These are phyloP conservation scores for Cryptococcus sp. DNA, from an alignment of 1,284 basidiomycete genomes.

Conservation along the genomic window DNA sequence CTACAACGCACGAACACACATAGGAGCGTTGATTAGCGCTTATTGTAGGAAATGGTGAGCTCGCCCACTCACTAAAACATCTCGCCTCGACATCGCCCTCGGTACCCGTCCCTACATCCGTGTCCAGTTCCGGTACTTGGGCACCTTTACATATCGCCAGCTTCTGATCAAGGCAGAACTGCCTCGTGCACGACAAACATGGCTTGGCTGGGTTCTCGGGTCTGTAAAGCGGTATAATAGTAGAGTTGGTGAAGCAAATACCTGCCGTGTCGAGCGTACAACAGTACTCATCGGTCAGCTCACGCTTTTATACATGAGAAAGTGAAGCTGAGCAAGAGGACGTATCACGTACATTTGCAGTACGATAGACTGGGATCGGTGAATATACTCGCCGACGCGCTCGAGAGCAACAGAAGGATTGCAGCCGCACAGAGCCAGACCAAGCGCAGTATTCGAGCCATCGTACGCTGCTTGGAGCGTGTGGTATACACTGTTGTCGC, in stretches of 20 bases:
- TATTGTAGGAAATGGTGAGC: too few relatives aligned
- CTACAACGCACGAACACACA: constrained; percentile 48
- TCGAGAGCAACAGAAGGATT: constrained; percentile 10
- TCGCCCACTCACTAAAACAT: constrained; percentile 78
- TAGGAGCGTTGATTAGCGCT: background rate
- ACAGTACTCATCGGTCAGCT: background rate
- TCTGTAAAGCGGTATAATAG: constrained; percentile 76
- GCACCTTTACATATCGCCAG: constrained; percentile 75
- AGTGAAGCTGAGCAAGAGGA: background rate
- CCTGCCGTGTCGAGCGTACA: constrained; percentile 57
- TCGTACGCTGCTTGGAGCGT: background rate
- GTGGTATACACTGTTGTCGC: too few relatives aligned
- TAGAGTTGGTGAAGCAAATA: constrained; percentile 88
- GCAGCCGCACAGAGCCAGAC: constrained; percentile 2
- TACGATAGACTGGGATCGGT: constrained; percentile 45
- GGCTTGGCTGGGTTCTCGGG: constrained; percentile 84
- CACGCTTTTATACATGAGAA: background rate
- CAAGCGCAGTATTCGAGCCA: background rate
- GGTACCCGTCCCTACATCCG: constrained; percentile 90
- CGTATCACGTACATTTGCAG: constrained; percentile 50
- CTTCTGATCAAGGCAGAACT: constrained; percentile 93
- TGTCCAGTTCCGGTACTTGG: constrained; percentile 78
- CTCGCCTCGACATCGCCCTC: constrained; percentile 93
- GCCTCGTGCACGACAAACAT: constrained; percentile 87
- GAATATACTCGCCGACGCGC: constrained; percentile 26